Conservation (phyloP, 495 filamentous ascomycete genomes). For the Penicillium malachiteum region DNA sequence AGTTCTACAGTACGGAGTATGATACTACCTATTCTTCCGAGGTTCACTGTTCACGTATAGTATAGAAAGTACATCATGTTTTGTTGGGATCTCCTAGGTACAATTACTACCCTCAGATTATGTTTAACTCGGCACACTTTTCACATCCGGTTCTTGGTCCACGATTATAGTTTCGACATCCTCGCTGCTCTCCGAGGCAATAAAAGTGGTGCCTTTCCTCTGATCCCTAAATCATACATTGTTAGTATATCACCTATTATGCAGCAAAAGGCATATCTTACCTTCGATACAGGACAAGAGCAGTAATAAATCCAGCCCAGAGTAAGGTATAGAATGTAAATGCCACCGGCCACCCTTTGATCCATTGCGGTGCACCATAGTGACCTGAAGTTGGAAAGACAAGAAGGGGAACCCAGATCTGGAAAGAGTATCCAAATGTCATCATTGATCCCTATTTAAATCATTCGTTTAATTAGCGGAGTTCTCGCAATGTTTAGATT, state of each 20-base stretch:
- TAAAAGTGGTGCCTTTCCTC: conserved; percentile 3
- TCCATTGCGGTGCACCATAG: conserved; percentile 46
- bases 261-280: conserved; percentile 12
- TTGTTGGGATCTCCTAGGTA: too few species aligned
- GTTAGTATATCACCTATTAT: neutral
- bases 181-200: conserved; percentile 1
- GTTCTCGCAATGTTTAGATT: neutral
- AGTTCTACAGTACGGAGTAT: too few species aligned
- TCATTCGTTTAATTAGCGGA: neutral
- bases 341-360: conserved; percentile 43
- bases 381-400: conserved; percentile 43
- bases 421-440: conserved; percentile 50
- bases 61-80: neutral
- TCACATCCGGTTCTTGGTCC: neutral
- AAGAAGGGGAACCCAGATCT: conserved; percentile 47
- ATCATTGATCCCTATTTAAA: conserved; percentile 45
- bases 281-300: conserved; percentile 36
- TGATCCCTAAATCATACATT: conserved; percentile 13
- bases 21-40: too few species aligned
- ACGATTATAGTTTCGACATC: conserved; percentile 1
- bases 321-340: conserved; percentile 41
- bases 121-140: too few species aligned
- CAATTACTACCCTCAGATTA: too few species aligned
- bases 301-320: conserved; percentile 41
- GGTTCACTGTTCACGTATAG: neutral